These are phyloP conservation scores for Aspergillus ostianus DNA, from an alignment of 495 filamentous ascomycete species.

Conservation along the genomic window DNA sequence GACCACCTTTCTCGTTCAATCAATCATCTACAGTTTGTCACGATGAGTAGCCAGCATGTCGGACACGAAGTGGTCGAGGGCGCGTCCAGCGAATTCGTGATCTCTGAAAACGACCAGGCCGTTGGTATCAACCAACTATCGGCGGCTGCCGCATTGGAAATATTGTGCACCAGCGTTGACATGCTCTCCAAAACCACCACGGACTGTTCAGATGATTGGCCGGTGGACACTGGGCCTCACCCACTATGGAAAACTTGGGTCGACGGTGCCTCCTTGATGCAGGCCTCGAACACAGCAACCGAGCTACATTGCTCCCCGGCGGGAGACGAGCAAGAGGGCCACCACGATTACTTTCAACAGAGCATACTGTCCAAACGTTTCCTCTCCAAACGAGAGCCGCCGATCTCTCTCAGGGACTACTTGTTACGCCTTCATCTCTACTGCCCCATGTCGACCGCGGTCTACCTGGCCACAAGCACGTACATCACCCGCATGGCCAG, in stretches of 20 bases:
- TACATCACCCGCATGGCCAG: slow-evolving; percentile 83
- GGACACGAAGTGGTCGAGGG: slow-evolving; percentile 17
- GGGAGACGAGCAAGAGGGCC: slow-evolving; percentile 35
- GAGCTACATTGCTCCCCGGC: slow-evolving; percentile 31
- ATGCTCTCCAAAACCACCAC: slow-evolving; percentile 68
- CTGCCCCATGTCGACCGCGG: slow-evolving; percentile 94
- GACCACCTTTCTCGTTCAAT: slow-evolving; percentile 11
- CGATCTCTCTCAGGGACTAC: slow-evolving; percentile 81
- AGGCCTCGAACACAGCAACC: slow-evolving; percentile 14
- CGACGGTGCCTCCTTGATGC: not conserved
- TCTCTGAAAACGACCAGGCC: not conserved
- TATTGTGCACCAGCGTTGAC: slow-evolving; percentile 72
- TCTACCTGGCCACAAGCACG: slow-evolving; percentile 88
- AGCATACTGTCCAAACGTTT: slow-evolving; percentile 84
- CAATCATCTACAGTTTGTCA: slow-evolving; percentile 13
- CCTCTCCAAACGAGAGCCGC: slow-evolving; percentile 81
- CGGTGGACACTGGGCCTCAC: slow-evolving; percentile 46
- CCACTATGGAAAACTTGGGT: slow-evolving; percentile 25
- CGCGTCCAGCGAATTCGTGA: not conserved
- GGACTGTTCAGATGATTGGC: slow-evolving; percentile 72
- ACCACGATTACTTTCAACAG: slow-evolving; percentile 65
- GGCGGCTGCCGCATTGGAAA: slow-evolving; percentile 68
- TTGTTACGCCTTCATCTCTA: slow-evolving; percentile 80
- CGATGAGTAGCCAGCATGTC: slow-evolving; percentile 24
- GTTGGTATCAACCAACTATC: slow-evolving; percentile 69